These are phyloP conservation scores for Evansstolkia leycettana DNA, from an alignment of 495 filamentous ascomycete species.

Conservation along the genomic window DNA sequence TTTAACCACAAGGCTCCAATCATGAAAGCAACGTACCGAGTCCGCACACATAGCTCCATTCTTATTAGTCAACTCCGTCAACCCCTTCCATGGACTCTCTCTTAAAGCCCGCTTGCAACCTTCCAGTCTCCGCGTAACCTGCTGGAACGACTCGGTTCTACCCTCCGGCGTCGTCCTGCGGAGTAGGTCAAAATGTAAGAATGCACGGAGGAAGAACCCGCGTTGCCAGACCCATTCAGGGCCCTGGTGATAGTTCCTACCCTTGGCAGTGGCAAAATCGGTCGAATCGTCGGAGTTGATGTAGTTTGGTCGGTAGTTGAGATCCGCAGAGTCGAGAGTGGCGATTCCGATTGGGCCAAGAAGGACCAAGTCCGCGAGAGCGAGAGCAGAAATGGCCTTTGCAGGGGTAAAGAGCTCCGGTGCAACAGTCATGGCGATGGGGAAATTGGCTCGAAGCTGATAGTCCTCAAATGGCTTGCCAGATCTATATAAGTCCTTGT, in stretches of 20 bases:
- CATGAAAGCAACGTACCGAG: slow-evolving; percentile 49
- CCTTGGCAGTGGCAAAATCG: slow-evolving; percentile 83
- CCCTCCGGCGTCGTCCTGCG: slow-evolving; percentile 49
- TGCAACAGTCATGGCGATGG: slow-evolving; percentile 90
- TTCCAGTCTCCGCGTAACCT: slow-evolving; percentile 70
- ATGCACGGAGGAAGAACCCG: slow-evolving; percentile 83
- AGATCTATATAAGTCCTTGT: slow-evolving; percentile 89
- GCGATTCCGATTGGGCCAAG: slow-evolving; percentile 89
- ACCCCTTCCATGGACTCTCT: slow-evolving; percentile 74
- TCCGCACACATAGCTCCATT: slow-evolving; percentile 71
- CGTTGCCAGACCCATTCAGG: slow-evolving; percentile 99
- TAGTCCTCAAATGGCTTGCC: slow-evolving; percentile 97
- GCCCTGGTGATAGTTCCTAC: slow-evolving; percentile 94
- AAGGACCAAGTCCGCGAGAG: slow-evolving; percentile 63
- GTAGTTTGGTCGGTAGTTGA: slow-evolving; percentile 90
- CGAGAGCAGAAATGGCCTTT: slow-evolving; percentile 67
- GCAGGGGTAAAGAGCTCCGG: slow-evolving; percentile 71
- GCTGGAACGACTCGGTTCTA: slow-evolving; percentile 80
- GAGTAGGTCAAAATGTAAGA: slow-evolving; percentile 80
- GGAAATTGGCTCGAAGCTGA: slow-evolving; percentile 86
- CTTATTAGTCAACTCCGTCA: slow-evolving; percentile 91
- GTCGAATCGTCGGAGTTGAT: slow-evolving; percentile 84
- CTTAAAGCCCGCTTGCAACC: slow-evolving; percentile 72
- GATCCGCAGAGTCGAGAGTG: slow-evolving; percentile 82
- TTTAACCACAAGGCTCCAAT: slow-evolving; percentile 1